phyloP scores from a whole-genome alignment of 2,329 filamentous ascomycete genomes.

The Calonectria henricotiae region DNA sequence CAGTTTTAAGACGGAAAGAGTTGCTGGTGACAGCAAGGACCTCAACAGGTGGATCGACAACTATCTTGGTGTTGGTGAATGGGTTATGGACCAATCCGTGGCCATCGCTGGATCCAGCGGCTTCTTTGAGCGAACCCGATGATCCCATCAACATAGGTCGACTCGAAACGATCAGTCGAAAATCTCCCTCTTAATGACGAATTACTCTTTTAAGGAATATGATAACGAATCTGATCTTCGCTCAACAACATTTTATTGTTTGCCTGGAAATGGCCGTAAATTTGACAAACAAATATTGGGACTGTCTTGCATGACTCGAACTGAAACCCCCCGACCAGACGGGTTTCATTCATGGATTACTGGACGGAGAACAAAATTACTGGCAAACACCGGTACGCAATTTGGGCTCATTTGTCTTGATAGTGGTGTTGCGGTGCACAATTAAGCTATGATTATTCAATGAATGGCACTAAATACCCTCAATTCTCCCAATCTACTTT shows the following conservation, averaged over 20 bases:
- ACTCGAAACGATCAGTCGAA: slow-evolving; percentile 3
- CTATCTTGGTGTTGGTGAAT: slow-evolving; percentile 95
- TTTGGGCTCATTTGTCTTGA: slow-evolving; percentile 42
- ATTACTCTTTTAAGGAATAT: slow-evolving; percentile 5
- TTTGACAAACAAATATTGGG: slow-evolving; percentile 15
- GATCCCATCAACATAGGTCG: slow-evolving; percentile 43
- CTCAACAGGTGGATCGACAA: slow-evolving; percentile 91
- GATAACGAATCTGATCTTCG: slow-evolving; percentile 17
- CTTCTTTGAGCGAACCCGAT: slow-evolving; percentile 93
- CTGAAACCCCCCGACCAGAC: slow-evolving; percentile 8
- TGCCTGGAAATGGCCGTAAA: slow-evolving; percentile 27
- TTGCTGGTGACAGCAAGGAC: slow-evolving; percentile 85
- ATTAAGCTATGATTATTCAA: slow-evolving; percentile 48
- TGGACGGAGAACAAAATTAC: slow-evolving; percentile 32
- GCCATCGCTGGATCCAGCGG: slow-evolving; percentile 89
- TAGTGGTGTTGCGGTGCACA: slow-evolving; percentile 50
- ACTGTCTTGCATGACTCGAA: slow-evolving; percentile 15
- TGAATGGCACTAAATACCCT: slow-evolving; percentile 43
- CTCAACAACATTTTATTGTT: slow-evolving; percentile 24
- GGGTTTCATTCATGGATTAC: not conserved
- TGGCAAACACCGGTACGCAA: slow-evolving; percentile 30
- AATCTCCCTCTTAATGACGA: not conserved
- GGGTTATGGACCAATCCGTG: slow-evolving; percentile 98
- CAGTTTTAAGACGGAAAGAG: slow-evolving; percentile 90
- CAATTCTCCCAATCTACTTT: no score